These are phyloP conservation scores for Ceriops tagal DNA, from an alignment of 345 rosid genomes.

Conservation along the genomic window DNA sequence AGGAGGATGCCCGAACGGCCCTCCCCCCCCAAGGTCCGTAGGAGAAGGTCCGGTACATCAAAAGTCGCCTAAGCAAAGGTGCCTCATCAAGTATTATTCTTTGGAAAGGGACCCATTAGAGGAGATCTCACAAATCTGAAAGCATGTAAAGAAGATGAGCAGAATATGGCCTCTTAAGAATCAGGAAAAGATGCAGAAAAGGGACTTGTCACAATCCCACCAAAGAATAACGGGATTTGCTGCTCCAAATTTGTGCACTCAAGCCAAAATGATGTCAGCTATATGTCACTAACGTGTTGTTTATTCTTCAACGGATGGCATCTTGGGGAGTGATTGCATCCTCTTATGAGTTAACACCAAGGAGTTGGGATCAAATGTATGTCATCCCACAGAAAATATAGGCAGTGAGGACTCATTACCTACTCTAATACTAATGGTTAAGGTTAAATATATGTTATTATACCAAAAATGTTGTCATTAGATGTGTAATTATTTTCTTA, in stretches of 20 bases:
- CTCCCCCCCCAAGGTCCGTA: constrained; percentile 25
- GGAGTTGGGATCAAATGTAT: no score
- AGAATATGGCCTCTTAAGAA: constrained; percentile 43
- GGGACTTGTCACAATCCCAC: constrained; percentile 43
- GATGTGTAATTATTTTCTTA: no score
- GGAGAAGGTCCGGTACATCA: constrained; percentile 53
- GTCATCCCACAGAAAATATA: no score
- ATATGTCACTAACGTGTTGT: constrained; percentile 35
- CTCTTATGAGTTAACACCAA: no score
- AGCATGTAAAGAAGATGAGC: constrained; percentile 40
- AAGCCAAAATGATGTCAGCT: constrained; percentile 34
- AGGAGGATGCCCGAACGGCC: constrained; percentile 56
- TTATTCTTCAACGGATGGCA: neutral
- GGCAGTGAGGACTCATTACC: no score
- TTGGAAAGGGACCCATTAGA: constrained; percentile 44
- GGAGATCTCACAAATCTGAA: constrained; percentile 38
- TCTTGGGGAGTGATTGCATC: no score
- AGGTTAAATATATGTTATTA: no score
- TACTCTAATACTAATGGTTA: no score
- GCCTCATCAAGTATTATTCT: constrained; percentile 61
- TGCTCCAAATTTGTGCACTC: constrained; percentile 13
- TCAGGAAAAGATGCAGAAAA: constrained; percentile 41
- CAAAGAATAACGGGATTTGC: constrained; percentile 17
- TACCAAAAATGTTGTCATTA: no score
- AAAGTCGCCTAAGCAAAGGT: constrained; percentile 57